Evolutionary conservation across 176 grass and related monocot genomes (phyloP).

Genomic region (Rhynchospora tenuis): DNA sequence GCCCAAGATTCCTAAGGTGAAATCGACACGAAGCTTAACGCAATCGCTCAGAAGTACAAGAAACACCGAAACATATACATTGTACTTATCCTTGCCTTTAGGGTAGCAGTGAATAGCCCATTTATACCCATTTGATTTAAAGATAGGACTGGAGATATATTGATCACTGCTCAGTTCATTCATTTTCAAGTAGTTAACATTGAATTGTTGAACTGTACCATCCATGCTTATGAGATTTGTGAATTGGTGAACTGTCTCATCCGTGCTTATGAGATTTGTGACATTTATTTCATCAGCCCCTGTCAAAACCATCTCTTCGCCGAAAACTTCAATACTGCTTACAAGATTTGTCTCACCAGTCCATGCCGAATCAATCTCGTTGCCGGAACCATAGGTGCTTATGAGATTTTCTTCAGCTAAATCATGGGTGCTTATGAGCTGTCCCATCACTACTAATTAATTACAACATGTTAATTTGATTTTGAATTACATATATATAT

Average conservation of each 20-base stretch:
- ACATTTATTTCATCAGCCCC: no score
- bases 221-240: neutral
- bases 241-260: no score
- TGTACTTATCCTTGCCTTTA: neutral
- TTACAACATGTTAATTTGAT: no score
- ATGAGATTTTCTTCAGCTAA: no score
- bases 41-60: slow-evolving; percentile 2
- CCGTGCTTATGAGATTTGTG: no score
- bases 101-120: slow-evolving; percentile 7
- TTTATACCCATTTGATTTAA: neutral
- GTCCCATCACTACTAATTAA: no score
- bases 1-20: neutral
- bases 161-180: neutral
- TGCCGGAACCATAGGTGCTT: neutral
- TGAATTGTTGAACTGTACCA: neutral
- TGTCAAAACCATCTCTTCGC: no score
- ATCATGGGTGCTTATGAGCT: no score
- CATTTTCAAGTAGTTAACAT: neutral
- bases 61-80: neutral
- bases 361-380: neutral
- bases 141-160: neutral
- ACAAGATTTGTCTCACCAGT: neutral
- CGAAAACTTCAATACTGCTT: neutral
- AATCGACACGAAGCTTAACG: neutral
- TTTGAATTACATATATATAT: no score